Conservation (phyloP, 1,139 yeast genomes). For the Taiozyma sp. region DNA sequence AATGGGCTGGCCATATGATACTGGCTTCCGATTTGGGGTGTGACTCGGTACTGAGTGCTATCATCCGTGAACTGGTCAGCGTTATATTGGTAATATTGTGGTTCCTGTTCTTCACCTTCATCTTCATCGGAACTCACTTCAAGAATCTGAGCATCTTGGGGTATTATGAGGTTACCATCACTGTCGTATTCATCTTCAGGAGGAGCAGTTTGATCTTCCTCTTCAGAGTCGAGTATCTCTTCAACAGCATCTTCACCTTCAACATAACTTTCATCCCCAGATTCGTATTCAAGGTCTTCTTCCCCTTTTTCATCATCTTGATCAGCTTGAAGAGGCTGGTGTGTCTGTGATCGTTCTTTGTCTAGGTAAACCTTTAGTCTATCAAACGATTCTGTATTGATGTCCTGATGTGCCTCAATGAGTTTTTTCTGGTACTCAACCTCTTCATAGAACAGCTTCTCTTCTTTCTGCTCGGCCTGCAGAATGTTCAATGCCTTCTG, state of each 20-base stretch:
- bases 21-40: conserved; percentile 14
- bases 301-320: neutral
- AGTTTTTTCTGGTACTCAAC: conserved; percentile 29
- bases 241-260: neutral
- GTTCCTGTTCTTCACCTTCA: conserved; percentile 7
- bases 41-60: conserved; percentile 6
- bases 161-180: conserved; percentile 6
- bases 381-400: conserved; percentile 38
- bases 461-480: conserved; percentile 35
- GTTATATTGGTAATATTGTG: conserved; percentile 7
- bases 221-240: neutral
- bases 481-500: conserved; percentile 36
- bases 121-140: conserved; percentile 8
- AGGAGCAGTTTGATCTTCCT: conserved; percentile 1
- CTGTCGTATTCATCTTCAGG: conserved; percentile 8
- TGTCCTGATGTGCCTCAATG: conserved; percentile 26
- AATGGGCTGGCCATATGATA: conserved; percentile 2
- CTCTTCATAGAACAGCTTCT: conserved; percentile 29
- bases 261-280: neutral
- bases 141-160: conserved; percentile 7
- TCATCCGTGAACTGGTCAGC: conserved; percentile 5
- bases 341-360: conserved; percentile 1
- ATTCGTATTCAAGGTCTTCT: conserved; percentile 1
- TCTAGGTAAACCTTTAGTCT: conserved; percentile 31
- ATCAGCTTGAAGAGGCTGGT: neutral